Conservation (phyloP, 2,329 filamentous ascomycete genomes). For the Alternaria metachromatica region DNA sequence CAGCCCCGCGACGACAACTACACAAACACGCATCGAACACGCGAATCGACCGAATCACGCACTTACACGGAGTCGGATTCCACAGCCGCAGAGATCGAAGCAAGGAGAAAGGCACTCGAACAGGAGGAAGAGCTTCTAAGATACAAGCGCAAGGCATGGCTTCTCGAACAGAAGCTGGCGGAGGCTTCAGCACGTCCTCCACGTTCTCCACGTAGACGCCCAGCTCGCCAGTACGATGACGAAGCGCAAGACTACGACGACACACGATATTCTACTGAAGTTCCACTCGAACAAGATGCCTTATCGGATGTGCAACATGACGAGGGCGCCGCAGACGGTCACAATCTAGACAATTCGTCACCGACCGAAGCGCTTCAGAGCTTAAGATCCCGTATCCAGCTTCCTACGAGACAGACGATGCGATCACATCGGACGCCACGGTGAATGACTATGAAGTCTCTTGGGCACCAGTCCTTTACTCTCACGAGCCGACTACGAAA, state of each 20-base stretch:
- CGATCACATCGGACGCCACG: neutral
- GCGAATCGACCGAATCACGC: neutral
- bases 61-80: neutral
- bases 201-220: neutral
- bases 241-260: neutral
- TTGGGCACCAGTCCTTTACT: neutral
- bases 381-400: constrained; percentile 10
- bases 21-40: neutral
- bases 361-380: constrained; percentile 12
- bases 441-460: neutral
- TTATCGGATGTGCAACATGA: neutral
- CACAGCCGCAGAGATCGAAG: constrained; percentile 5
- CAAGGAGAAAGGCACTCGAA: constrained; percentile 10
- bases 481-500: neutral
- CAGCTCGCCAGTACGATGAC: neutral
- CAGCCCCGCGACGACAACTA: neutral
- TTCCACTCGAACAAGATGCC: neutral
- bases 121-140: constrained; percentile 13
- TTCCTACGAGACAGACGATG: constrained; percentile 7
- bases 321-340: neutral
- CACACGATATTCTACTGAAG: neutral
- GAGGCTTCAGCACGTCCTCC: neutral
- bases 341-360: constrained; percentile 5
- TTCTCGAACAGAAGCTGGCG: constrained; percentile 14
- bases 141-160: constrained; percentile 15